phyloP scores from a whole-genome alignment of 75 land plant genomes.

The Pinus albicaulis region DNA sequence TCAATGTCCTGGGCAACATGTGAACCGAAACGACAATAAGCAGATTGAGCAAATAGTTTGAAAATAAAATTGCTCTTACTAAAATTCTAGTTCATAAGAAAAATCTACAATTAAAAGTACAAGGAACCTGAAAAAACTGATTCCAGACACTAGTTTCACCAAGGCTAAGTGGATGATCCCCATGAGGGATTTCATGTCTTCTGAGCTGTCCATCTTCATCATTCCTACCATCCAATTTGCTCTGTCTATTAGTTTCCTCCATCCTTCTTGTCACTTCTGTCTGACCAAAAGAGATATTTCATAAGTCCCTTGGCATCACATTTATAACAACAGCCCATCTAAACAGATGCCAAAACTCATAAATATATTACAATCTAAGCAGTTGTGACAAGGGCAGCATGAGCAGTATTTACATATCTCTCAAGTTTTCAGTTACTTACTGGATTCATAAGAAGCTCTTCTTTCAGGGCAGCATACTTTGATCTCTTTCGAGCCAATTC shows the following conservation, averaged over 20 bases:
- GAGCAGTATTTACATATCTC: background rate
- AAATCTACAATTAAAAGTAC: background rate
- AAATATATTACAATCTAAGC: no score
- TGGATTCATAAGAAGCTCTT: constrained; percentile 72
- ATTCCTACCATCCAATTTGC: constrained; percentile 18
- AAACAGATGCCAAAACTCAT: no score
- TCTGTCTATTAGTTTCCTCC: constrained; percentile 15
- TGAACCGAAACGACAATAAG: background rate
- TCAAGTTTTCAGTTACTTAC: constrained; percentile 36
- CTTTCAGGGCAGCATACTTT: constrained; percentile 54
- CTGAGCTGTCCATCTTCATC: constrained; percentile 34
- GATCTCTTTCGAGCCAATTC: constrained; percentile 62
- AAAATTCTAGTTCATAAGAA: background rate
- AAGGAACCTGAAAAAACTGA: constrained; percentile 64
- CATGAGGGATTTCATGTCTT: constrained; percentile 61
- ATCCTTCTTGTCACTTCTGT: constrained; percentile 50
- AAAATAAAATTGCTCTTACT: background rate
- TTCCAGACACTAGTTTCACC: constrained; percentile 75
- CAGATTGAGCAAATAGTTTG: background rate
- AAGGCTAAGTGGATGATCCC: constrained; percentile 78
- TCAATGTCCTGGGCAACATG: constrained; percentile 58
- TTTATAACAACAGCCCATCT: background rate
- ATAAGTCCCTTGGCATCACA: background rate
- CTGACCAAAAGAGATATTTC: constrained; percentile 36
- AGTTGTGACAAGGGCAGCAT: background rate